These are phyloP conservation scores for Mycogone perniciosa DNA, from an alignment of 2,329 filamentous ascomycete genomes.

Conservation along the genomic window DNA sequence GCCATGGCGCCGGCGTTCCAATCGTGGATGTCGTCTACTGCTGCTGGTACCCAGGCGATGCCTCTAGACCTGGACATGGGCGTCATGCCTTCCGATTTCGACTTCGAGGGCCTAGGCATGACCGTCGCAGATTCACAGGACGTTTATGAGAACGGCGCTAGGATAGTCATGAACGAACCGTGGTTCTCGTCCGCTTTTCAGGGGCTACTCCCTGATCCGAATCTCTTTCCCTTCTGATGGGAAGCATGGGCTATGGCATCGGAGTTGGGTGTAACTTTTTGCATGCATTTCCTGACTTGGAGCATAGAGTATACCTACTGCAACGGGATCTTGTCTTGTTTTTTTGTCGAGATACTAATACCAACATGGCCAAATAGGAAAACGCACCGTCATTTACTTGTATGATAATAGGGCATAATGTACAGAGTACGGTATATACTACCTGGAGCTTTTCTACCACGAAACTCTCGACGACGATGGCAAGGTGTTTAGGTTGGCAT, in stretches of 20 bases:
- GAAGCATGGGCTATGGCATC: background rate
- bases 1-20: slow-evolving; percentile 22
- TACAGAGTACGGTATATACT: too few species aligned
- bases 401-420: too few species aligned
- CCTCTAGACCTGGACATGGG: slow-evolving; percentile 16
- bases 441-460: too few species aligned
- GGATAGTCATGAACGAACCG: slow-evolving; percentile 33
- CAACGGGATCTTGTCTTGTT: too few species aligned
- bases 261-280: background rate
- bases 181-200: slow-evolving; percentile 35
- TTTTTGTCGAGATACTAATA: too few species aligned
- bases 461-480: too few species aligned
- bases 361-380: too few species aligned
- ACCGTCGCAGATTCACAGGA: slow-evolving; percentile 20
- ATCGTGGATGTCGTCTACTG: slow-evolving; percentile 10
- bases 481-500: too few species aligned
- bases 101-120: slow-evolving; percentile 26
- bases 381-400: too few species aligned
- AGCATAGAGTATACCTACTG: too few species aligned
- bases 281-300: background rate
- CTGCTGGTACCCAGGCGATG: background rate
- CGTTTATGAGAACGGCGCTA: slow-evolving; percentile 28
- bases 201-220: slow-evolving; percentile 25
- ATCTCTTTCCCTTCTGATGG: slow-evolving; percentile 30
- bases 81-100: slow-evolving; percentile 22